A percentile compares a stretch with the other conserved stretches of the same genome.
Evolutionary conservation across 306 rosid genomes (phyloP).

Genomic region (Lupinus albus): DNA sequence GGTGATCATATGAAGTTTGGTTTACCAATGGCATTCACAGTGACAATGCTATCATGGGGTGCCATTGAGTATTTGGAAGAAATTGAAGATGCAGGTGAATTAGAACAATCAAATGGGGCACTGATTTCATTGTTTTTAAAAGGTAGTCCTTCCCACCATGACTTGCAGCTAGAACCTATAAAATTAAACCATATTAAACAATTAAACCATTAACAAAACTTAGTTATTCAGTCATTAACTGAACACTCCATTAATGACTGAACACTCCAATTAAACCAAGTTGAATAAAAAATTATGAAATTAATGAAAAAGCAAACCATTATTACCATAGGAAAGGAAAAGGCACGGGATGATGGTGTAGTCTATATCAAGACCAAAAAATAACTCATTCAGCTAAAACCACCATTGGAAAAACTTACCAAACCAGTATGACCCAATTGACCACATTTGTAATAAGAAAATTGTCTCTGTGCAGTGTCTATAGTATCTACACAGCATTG

Average conservation of each 20-base stretch:
- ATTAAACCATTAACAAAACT: too few relatives aligned
- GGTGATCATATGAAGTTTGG: slow-evolving; percentile 97
- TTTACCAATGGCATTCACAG: slow-evolving; percentile 95
- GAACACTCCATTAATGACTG: too few relatives aligned
- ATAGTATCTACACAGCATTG: slow-evolving; percentile 51
- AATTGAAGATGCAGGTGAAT: slow-evolving; percentile 72
- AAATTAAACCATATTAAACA: too few relatives aligned
- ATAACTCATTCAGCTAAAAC: neutral
- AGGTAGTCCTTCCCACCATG: too few relatives aligned
- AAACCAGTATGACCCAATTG: slow-evolving; percentile 79
- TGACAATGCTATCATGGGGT: slow-evolving; percentile 95
- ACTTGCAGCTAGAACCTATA: too few relatives aligned
- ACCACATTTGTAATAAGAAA: slow-evolving; percentile 92
- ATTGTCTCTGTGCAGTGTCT: slow-evolving; percentile 43
- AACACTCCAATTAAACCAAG: too few relatives aligned
- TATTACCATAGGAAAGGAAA: neutral
- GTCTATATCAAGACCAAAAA: neutral
- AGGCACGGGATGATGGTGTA: neutral
- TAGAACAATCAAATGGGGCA: slow-evolving; percentile 94
- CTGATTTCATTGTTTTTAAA: too few relatives aligned
- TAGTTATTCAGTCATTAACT: too few relatives aligned
- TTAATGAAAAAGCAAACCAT: neutral
- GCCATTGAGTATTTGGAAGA: slow-evolving; percentile 68
- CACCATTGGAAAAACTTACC: slow-evolving; percentile 59
- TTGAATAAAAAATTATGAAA: too few relatives aligned